Evolutionary conservation across 2,329 filamentous ascomycete genomes (phyloP).

Genomic region (Xenoacremonium recifei): DNA sequence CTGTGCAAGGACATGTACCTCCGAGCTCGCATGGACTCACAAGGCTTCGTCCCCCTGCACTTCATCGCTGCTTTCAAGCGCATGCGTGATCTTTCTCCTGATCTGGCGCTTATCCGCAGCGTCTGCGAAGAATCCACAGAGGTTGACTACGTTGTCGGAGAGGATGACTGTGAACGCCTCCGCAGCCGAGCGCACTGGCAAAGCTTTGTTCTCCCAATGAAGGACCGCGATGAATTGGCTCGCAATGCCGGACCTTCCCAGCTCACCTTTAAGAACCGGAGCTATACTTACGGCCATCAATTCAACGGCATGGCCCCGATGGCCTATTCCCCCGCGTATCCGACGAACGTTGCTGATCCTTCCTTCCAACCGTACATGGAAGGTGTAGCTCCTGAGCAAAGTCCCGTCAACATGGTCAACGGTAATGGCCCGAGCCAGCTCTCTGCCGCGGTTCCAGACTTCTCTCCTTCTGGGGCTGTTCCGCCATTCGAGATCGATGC

Average conservation of each 20-base stretch:
- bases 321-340: constrained; percentile 31
- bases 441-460: constrained; percentile 39
- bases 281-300: constrained; percentile 27
- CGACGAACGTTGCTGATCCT: constrained; percentile 22
- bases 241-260: constrained; percentile 66
- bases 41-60: constrained; percentile 82
- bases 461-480: constrained; percentile 33
- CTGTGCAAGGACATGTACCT: constrained; percentile 90
- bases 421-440: constrained; percentile 31
- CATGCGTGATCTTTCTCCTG: constrained; percentile 46
- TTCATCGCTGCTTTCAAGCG: constrained; percentile 87
- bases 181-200: constrained; percentile 75
- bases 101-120: constrained; percentile 70
- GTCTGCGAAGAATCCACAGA: constrained; percentile 70
- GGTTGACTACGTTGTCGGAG: constrained; percentile 72
- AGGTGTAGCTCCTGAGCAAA: constrained; percentile 36
- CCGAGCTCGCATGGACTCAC: constrained; percentile 88
- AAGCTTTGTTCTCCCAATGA: constrained; percentile 71
- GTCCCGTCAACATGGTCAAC: constrained; percentile 29
- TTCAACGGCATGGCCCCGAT: constrained; percentile 32
- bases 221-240: constrained; percentile 69
- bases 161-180: constrained; percentile 76
- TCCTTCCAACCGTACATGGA: constrained; percentile 32
- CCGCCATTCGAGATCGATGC: constrained; percentile 12
- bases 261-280: constrained; percentile 35